Percentiles rank a stretch among this genome's conserved stretches.
Conservation (phyloP, 768 basidiomycete species). For the Tephrocybe sp. region DNA sequence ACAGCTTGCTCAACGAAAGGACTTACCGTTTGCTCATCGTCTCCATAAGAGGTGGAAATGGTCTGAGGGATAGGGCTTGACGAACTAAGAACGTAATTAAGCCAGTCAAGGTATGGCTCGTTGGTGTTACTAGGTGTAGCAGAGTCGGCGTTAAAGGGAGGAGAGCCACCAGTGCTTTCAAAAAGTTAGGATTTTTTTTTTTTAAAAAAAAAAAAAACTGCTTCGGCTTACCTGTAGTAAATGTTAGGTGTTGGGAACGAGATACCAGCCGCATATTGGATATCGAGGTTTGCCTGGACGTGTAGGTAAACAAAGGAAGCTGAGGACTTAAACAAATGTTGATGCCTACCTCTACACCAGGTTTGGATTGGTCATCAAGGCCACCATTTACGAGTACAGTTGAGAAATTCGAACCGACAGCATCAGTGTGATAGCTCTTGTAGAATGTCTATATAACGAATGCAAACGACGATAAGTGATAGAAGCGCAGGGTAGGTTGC, state of each 20-base stretch:
- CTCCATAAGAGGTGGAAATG: slow-evolving; percentile 61
- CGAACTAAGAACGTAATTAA: slow-evolving; percentile 46
- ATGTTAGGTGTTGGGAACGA: slow-evolving; percentile 58
- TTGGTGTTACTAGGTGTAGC: slow-evolving; percentile 49
- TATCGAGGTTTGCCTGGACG: slow-evolving; percentile 61
- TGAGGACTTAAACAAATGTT: background rate
- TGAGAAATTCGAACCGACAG: slow-evolving; percentile 39
- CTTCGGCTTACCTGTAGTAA: slow-evolving; percentile 45
- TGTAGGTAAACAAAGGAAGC: slow-evolving; percentile 2
- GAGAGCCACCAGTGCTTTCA: slow-evolving; percentile 57
- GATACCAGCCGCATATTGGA: slow-evolving; percentile 62
- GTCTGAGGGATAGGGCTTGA: slow-evolving; percentile 51
- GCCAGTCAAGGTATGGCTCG: slow-evolving; percentile 67
- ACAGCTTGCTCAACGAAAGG: background rate
- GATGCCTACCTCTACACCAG: slow-evolving; percentile 50
- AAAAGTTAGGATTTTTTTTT: no score
- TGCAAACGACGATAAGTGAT: background rate
- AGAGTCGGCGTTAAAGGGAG: slow-evolving; percentile 54
- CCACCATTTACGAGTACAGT: slow-evolving; percentile 52
- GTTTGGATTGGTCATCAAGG: slow-evolving; percentile 45
- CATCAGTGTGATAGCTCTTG: slow-evolving; percentile 47
- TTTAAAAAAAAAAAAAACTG: background rate
- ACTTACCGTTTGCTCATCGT: slow-evolving; percentile 50
- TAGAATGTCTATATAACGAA: slow-evolving; percentile 45
- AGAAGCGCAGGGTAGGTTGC: background rate